Percentiles rank a stretch among this genome's conserved stretches.
Evolutionary conservation across 2,329 filamentous ascomycete species (phyloP).

Genomic region (Cladophialophora chaetospira): DNA sequence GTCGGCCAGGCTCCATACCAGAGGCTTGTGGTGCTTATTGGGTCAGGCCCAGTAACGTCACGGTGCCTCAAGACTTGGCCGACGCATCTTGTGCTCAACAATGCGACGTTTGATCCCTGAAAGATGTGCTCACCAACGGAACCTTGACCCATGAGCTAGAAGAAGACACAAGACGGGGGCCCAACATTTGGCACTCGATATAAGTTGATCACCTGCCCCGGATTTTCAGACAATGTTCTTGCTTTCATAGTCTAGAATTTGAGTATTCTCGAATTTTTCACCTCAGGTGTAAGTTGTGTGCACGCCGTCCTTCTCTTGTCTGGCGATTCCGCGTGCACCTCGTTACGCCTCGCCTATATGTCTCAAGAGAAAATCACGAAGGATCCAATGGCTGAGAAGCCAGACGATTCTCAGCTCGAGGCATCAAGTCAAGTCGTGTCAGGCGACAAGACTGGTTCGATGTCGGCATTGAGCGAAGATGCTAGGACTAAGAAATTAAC

Average conservation of each 20-base stretch:
- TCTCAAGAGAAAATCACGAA: slow-evolving; percentile 8
- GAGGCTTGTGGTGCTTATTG: neutral
- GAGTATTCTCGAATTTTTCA: neutral
- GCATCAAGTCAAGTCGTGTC: slow-evolving; percentile 4
- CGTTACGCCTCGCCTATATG: neutral
- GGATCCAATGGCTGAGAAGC: slow-evolving; percentile 15
- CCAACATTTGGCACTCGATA: slow-evolving; percentile 7
- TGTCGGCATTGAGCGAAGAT: slow-evolving; percentile 9
- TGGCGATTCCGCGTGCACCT: neutral
- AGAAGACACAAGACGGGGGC: slow-evolving; percentile 1
- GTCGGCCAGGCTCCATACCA: neutral
- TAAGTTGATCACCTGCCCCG: neutral
- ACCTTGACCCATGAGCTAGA: slow-evolving; percentile 14
- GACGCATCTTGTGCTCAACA: no score
- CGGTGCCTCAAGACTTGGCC: slow-evolving; percentile 1
- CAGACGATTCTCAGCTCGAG: slow-evolving; percentile 21
- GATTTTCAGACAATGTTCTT: neutral
- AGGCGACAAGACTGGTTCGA: slow-evolving; percentile 5
- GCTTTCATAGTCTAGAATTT: neutral
- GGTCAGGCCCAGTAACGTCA: neutral
- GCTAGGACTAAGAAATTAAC: slow-evolving; percentile 38
- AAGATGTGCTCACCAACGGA: neutral
- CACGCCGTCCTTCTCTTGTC: neutral
- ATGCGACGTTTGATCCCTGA: no score
- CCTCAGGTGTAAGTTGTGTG: no score